Conservation (phyloP, 106 monocot species). For the Chionographis japonica region DNA sequence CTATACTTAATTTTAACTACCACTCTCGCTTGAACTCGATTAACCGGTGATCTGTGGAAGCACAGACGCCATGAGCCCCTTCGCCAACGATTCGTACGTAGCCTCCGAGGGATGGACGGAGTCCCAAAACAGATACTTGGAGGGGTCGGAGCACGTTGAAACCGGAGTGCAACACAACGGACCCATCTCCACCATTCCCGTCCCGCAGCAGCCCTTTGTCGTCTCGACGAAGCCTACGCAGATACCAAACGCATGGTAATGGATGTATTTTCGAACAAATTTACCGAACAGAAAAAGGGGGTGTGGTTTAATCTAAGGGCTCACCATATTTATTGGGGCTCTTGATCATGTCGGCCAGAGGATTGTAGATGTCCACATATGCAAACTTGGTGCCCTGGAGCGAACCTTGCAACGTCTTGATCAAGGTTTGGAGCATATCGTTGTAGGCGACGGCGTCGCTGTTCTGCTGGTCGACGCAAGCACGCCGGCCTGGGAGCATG, state of each 20-base stretch:
- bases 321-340: constrained; percentile 53
- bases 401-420: constrained; percentile 3
- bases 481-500: not conserved
- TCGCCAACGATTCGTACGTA: constrained; percentile 34
- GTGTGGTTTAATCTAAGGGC: too few species aligned
- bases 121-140: constrained; percentile 52
- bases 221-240: constrained; percentile 31
- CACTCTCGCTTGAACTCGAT: too few species aligned
- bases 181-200: constrained; percentile 44
- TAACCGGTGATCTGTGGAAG: constrained; percentile 8
- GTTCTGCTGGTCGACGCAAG: constrained; percentile 25
- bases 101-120: constrained; percentile 59
- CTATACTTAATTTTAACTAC: too few species aligned
- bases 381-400: constrained; percentile 8
- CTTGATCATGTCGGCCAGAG: constrained; percentile 34
- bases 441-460: constrained; percentile 29
- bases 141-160: constrained; percentile 25
- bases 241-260: not conserved
- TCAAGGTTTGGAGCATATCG: constrained; percentile 13
- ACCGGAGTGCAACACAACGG: constrained; percentile 21
- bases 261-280: not conserved
- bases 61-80: constrained; percentile 15
- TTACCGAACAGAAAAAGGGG: too few species aligned
- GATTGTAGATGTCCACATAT: constrained; percentile 28
- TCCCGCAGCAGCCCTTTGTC: constrained; percentile 45